A percentile compares a stretch with the other conserved stretches of the same genome.
Evolutionary conservation across 768 basidiomycete genomes (phyloP).

Genomic region (Epithele typhae): DNA sequence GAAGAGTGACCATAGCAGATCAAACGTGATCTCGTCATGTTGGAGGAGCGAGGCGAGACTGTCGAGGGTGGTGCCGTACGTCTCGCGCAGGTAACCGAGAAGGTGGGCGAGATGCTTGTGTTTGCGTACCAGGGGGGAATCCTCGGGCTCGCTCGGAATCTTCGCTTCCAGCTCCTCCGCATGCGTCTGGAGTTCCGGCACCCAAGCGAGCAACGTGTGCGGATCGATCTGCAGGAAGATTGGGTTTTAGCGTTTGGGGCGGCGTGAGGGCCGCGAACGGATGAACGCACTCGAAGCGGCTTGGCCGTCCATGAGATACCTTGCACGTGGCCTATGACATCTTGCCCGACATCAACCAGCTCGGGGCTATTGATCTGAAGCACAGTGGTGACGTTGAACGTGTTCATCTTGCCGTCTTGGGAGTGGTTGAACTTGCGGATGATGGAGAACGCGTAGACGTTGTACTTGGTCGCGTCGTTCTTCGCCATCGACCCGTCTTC

Average conservation of each 20-base stretch:
- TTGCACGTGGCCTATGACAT: conserved; percentile 53
- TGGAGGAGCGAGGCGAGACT: conserved; percentile 44
- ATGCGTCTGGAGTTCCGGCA: conserved; percentile 42
- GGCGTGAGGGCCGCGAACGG: neutral
- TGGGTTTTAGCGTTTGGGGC: conserved; percentile 3
- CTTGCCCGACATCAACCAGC: conserved; percentile 52
- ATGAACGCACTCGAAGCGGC: conserved; percentile 43
- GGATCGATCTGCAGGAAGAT: conserved; percentile 42
- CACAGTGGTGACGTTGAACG: conserved; percentile 21
- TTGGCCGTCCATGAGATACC: conserved; percentile 60
- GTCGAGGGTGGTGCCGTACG: conserved; percentile 46
- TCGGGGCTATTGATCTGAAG: conserved; percentile 56
- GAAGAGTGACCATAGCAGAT: conserved; percentile 53
- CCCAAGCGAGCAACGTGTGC: conserved; percentile 51
- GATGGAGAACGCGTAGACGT: conserved; percentile 24
- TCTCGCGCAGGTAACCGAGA: conserved; percentile 42
- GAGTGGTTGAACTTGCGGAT: conserved; percentile 23
- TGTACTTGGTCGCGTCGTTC: conserved; percentile 19
- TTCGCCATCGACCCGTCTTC: conserved; percentile 8
- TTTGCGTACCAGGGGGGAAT: conserved; percentile 29
- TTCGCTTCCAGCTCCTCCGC: conserved; percentile 34
- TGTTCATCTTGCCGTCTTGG: conserved; percentile 9
- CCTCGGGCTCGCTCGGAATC: conserved; percentile 31
- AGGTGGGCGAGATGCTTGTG: conserved; percentile 48
- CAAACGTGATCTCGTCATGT: conserved; percentile 57